These are phyloP conservation scores for Sonneratia alba DNA, from an alignment of 345 rosid genomes.

Conservation along the genomic window DNA sequence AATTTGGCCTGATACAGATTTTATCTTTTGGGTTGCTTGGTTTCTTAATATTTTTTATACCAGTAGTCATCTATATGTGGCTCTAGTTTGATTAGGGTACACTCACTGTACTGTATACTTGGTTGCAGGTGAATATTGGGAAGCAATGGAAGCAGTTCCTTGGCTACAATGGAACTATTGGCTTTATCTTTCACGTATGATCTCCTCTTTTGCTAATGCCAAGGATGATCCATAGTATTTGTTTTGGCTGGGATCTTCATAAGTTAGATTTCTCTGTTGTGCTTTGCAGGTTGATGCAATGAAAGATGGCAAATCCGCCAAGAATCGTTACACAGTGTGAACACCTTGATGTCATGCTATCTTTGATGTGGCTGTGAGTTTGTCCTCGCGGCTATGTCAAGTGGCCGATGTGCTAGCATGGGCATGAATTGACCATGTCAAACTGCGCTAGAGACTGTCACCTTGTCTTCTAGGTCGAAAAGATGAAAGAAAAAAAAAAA, in stretches of 20 bases:
- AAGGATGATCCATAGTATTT: background rate
- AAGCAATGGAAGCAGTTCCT: slow-evolving; percentile 85
- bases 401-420: background rate
- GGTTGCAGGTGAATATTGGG: slow-evolving; percentile 66
- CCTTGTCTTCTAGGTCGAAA: background rate
- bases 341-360: slow-evolving; percentile 1
- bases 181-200: slow-evolving; percentile 78
- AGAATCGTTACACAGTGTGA: slow-evolving; percentile 54
- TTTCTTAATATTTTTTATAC: too few species aligned
- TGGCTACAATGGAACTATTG: slow-evolving; percentile 55
- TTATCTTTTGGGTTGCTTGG: too few species aligned
- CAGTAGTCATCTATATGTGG: too few species aligned
- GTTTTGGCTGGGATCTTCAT: background rate
- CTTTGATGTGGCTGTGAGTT: background rate
- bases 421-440: background rate
- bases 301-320: slow-evolving; percentile 45
- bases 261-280: background rate
- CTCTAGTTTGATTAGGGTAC: too few species aligned
- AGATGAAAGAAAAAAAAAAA: too few species aligned
- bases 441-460: background rate
- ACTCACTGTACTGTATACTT: too few species aligned
- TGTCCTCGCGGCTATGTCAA: background rate
- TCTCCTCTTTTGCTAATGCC: background rate
- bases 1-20: too few species aligned
- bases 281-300: slow-evolving; percentile 58